Conservation (phyloP, 176 grass and related monocot species). For the barley (Hordeum vulgare) region DNA sequence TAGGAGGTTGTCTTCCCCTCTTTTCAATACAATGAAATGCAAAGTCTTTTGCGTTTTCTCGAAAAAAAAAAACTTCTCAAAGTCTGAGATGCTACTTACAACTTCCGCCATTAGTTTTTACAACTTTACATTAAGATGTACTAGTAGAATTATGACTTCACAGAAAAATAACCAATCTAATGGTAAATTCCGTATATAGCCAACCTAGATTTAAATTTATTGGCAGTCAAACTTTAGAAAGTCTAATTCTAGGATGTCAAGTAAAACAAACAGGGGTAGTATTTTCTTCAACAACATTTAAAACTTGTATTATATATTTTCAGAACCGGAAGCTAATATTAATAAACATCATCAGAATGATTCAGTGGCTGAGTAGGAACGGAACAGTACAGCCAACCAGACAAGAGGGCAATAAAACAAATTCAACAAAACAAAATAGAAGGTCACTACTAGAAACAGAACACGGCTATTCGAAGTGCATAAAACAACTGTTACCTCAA, state of each 20-base stretch:
- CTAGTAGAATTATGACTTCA: too few relatives aligned
- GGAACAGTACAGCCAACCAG: background rate
- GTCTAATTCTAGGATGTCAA: too few relatives aligned
- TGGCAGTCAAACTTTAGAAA: too few relatives aligned
- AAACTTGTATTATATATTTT: background rate
- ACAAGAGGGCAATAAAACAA: conserved; percentile 16
- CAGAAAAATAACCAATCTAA: too few relatives aligned
- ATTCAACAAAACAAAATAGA: background rate
- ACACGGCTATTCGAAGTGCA: background rate
- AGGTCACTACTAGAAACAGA: background rate
- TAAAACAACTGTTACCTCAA: conserved; percentile 61
- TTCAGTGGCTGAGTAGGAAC: background rate
- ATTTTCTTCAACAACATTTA: background rate
- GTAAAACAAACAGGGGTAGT: too few relatives aligned
- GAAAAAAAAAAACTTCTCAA: too few relatives aligned
- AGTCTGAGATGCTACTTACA: too few relatives aligned
- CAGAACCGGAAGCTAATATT: conserved; percentile 1
- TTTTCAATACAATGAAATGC: too few relatives aligned
- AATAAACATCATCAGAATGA: background rate
- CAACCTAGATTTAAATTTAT: too few relatives aligned
- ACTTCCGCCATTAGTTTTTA: background rate
- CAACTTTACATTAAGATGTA: background rate
- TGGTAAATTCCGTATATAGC: too few relatives aligned
- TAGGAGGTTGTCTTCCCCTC: too few relatives aligned
- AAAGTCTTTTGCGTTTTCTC: too few relatives aligned